phyloP scores from a whole-genome alignment of 2,329 filamentous ascomycete genomes.

The Colletotrichum viniferum region DNA sequence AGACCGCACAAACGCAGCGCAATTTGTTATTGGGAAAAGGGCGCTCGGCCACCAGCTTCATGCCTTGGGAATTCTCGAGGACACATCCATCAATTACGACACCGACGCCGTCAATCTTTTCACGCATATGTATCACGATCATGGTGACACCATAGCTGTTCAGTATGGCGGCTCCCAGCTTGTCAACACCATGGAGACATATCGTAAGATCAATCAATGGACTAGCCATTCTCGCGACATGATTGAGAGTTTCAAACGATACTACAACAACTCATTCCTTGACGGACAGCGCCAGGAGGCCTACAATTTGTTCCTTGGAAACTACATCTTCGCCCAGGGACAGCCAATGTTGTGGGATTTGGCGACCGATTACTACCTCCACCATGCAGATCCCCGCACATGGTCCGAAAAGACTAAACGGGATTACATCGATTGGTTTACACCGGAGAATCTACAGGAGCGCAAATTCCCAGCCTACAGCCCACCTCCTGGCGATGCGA shows the following conservation, averaged over 20 bases:
- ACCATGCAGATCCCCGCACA: conserved; percentile 81
- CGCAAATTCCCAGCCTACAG: conserved; percentile 59
- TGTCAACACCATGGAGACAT: conserved; percentile 99
- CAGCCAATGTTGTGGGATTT: conserved; percentile 98
- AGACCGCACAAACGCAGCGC: conserved; percentile 94
- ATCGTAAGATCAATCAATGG: conserved; percentile 99
- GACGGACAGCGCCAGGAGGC: conserved; percentile 98
- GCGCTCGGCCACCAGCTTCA: conserved; percentile 92
- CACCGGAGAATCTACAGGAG: conserved; percentile 70
- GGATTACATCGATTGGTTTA: conserved; percentile 92
- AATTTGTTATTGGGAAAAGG: conserved; percentile 96
- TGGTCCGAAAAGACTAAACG: conserved; percentile 68
- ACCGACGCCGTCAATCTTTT: conserved; percentile 96
- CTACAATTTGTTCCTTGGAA: conserved; percentile 95
- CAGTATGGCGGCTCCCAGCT: conserved; percentile 97
- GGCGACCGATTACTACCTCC: conserved; percentile 92
- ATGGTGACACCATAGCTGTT: conserved; percentile 96
- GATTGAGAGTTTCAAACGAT: conserved; percentile 98
- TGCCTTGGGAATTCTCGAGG: conserved; percentile 84
- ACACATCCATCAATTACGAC: conserved; percentile 85
- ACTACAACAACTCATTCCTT: conserved; percentile 98
- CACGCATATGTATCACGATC: conserved; percentile 97
- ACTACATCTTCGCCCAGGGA: conserved; percentile 86
- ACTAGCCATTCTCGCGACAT: conserved; percentile 96
- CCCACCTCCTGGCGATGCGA: conserved; percentile 49